Evolutionary conservation across 768 basidiomycete species (phyloP).

Genomic region (Leccinum subtestaceum): DNA sequence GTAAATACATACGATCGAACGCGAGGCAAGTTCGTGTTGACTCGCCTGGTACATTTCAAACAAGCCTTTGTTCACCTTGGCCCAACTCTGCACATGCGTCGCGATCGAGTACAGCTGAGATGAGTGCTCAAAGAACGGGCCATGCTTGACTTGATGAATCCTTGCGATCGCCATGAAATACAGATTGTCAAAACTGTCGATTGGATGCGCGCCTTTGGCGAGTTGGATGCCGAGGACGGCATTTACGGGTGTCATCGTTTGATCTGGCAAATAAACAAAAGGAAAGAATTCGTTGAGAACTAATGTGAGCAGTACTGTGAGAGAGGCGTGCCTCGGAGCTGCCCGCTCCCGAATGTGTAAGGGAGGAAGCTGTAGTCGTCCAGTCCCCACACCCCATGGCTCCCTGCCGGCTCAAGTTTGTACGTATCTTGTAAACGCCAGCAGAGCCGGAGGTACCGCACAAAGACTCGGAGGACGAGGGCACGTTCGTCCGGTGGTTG

Average conservation of each 20-base stretch:
- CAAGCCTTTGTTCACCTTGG: conserved; percentile 84
- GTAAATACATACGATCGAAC: conserved; percentile 1
- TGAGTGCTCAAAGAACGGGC: conserved; percentile 91
- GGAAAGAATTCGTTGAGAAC: conserved; percentile 3
- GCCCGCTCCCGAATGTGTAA: conserved; percentile 88
- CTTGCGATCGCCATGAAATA: conserved; percentile 79
- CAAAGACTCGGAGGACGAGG: conserved; percentile 59
- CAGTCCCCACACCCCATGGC: conserved; percentile 97
- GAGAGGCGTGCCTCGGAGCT: conserved; percentile 65
- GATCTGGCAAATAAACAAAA: conserved; percentile 41
- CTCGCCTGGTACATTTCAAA: conserved; percentile 93
- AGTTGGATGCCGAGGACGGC: conserved; percentile 58
- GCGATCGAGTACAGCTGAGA: conserved; percentile 88
- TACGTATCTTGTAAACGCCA: conserved; percentile 89
- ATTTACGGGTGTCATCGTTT: conserved; percentile 60
- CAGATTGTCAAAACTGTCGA: conserved; percentile 51
- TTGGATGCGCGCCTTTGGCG: conserved; percentile 18
- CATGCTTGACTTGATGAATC: conserved; percentile 76
- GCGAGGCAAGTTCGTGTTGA: not conserved
- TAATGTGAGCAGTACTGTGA: not conserved
- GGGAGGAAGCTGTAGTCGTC: conserved; percentile 90
- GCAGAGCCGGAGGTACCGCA: conserved; percentile 76
- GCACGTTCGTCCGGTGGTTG: conserved; percentile 58
- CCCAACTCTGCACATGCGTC: conserved; percentile 84
- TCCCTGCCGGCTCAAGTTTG: conserved; percentile 91